Evolutionary conservation across 257 asterid species (phyloP).

Genomic region (Gentiana straminea): DNA sequence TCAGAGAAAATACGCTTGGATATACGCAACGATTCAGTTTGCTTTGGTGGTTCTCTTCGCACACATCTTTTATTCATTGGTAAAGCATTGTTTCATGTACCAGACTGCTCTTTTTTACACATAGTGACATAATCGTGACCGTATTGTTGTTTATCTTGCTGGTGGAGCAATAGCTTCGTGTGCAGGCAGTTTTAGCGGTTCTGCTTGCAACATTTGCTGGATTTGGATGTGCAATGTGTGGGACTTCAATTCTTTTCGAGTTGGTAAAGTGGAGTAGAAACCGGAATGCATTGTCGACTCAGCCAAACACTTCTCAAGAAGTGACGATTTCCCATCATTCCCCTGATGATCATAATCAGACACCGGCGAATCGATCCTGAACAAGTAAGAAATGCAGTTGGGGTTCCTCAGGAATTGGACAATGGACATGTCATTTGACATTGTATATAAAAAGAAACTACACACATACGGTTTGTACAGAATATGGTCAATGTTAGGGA

Average conservation of each 20-base stretch:
- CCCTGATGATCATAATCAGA: conserved; percentile 17
- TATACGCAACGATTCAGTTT: conserved; percentile 72
- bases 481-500: background rate
- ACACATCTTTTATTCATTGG: conserved; percentile 74
- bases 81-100: conserved; percentile 21
- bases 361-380: conserved; percentile 21
- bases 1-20: conserved; percentile 70
- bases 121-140: background rate
- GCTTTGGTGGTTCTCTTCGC: conserved; percentile 70
- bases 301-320: conserved; percentile 23
- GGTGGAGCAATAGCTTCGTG: conserved; percentile 37
- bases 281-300: conserved; percentile 20
- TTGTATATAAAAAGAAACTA: background rate
- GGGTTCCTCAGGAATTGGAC: conserved; percentile 17
- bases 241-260: conserved; percentile 57
- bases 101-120: too few relatives aligned
- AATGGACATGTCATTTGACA: conserved; percentile 13
- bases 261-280: conserved; percentile 46
- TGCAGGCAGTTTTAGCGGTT: conserved; percentile 67
- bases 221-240: conserved; percentile 84
- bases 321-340: conserved; percentile 23
- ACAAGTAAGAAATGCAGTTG: conserved; percentile 19
- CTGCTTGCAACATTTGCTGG: conserved; percentile 79
- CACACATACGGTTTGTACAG: background rate
- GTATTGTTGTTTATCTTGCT: background rate